These are phyloP conservation scores for Termitomyces sp. DNA, from an alignment of 768 basidiomycete species.

Conservation along the genomic window DNA sequence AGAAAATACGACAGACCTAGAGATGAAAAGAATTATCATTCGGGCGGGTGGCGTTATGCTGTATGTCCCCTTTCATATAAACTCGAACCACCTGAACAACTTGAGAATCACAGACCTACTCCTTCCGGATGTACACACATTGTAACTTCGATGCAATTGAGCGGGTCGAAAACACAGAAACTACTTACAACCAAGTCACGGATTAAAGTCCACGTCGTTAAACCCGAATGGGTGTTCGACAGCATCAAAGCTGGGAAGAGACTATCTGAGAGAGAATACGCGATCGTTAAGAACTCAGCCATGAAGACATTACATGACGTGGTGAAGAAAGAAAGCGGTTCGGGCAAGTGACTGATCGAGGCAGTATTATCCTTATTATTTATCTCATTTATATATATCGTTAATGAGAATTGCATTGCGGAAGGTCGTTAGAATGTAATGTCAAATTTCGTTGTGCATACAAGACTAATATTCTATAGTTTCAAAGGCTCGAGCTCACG, in stretches of 20 bases:
- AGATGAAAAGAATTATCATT: slow-evolving; percentile 69
- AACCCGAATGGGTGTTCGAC: slow-evolving; percentile 73
- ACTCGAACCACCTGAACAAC: slow-evolving; percentile 11
- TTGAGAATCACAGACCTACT: slow-evolving; percentile 37
- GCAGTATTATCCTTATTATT: not conserved
- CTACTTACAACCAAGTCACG: slow-evolving; percentile 50
- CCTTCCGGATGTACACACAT: slow-evolving; percentile 75
- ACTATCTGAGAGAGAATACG: slow-evolving; percentile 58
- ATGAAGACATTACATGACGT: slow-evolving; percentile 38
- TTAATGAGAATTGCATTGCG: not conserved
- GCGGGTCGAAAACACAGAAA: slow-evolving; percentile 68
- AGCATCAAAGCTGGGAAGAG: slow-evolving; percentile 60
- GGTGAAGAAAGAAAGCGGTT: slow-evolving; percentile 16
- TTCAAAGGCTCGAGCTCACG: no score
- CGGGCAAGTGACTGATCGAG: not conserved
- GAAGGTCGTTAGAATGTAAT: no score
- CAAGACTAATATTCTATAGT: no score
- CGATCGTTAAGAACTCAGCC: slow-evolving; percentile 38
- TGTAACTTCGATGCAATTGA: slow-evolving; percentile 68
- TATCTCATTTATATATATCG: not conserved
- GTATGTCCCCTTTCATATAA: slow-evolving; percentile 38
- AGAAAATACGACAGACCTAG: slow-evolving; percentile 70
- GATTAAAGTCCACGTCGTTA: slow-evolving; percentile 58
- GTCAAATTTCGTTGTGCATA: no score
- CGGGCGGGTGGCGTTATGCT: slow-evolving; percentile 62